Evolutionary conservation across 164 flowering plant genomes (phyloP).

Genomic region (Tetrastigma voinierianum): DNA sequence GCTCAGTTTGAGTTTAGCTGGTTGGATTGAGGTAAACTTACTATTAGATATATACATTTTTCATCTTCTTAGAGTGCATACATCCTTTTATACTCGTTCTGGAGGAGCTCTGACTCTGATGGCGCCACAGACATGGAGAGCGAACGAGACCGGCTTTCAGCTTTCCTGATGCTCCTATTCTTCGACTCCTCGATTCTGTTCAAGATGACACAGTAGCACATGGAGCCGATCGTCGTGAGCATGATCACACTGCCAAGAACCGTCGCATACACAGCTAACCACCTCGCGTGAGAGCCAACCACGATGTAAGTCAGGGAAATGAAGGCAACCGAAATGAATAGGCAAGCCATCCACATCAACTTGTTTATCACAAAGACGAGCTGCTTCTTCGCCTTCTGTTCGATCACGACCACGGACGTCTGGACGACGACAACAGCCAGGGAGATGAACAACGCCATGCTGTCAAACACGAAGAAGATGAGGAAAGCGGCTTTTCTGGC

Average conservation of each 20-base stretch:
- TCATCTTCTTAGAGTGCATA: slow-evolving; percentile 84
- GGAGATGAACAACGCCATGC: slow-evolving; percentile 88
- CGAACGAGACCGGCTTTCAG: slow-evolving; percentile 63
- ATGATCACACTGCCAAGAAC: slow-evolving; percentile 73
- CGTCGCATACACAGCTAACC: slow-evolving; percentile 77
- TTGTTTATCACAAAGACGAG: slow-evolving; percentile 94
- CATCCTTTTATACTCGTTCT: slow-evolving; percentile 72
- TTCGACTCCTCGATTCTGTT: slow-evolving; percentile 65
- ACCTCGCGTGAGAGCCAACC: slow-evolving; percentile 50
- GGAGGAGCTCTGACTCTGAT: slow-evolving; percentile 71
- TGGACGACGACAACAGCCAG: slow-evolving; percentile 98
- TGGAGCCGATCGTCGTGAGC: slow-evolving; percentile 78
- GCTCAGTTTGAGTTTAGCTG: too few species aligned
- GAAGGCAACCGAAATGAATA: slow-evolving; percentile 90
- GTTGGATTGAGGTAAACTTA: too few species aligned
- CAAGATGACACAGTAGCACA: slow-evolving; percentile 78
- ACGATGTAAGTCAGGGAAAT: slow-evolving; percentile 81
- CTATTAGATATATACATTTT: too few species aligned
- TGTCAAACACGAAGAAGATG: slow-evolving; percentile 82
- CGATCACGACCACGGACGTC: too few species aligned
- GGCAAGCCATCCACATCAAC: slow-evolving; percentile 96
- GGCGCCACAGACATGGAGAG: slow-evolving; percentile 52
- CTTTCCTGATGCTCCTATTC: slow-evolving; percentile 59
- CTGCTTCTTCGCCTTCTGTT: slow-evolving; percentile 77
- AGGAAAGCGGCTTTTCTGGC: slow-evolving; percentile 66